Base-by-base conservation (phyloP, 2,329 filamentous ascomycete genomes). In the Trichophyton mentagrophytes region DNA sequence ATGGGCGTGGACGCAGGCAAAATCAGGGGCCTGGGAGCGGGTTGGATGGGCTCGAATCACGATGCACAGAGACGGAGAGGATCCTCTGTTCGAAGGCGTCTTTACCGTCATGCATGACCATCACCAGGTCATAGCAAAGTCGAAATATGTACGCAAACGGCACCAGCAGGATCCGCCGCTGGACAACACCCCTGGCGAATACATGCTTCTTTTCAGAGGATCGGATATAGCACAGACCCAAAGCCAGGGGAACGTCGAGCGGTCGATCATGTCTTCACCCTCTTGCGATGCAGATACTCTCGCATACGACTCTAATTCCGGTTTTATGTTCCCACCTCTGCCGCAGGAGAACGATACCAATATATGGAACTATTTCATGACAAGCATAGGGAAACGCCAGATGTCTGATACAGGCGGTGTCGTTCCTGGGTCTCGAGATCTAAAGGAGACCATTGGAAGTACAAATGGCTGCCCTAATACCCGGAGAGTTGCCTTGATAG, bases 171-270 rank as follows among this genome's bases (percentile, higher is more conserved):
- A 99, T 71, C 89, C 90, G 1, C 77, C 81, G 27, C 71, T 89
- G 13, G 72, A 76, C 36, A 70, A 78, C 33, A 73, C 77, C 53
- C 79, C 77, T 3, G 81, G 85, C 36, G 88, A 95, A 63, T 87
- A 83, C 69, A 93, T 99, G 91, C 80, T 96, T 40, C 81, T 96
- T 0, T 97, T 89, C 81, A 84, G 91, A 65, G 91, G 97, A 70
- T 95, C 90, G 30, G 93, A 99, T 72, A 84, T 96, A 38, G 33
- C 33, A 69, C 47, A 61, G 15, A 57, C 57, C n/a, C 81, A 82
- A 8, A 59, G 53, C 17, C 81, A 82, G 60, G 74, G 77, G 22
- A 86, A 92, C 64, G 73, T 93, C 66, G 88, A 84, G 74, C 82
- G 88, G 64, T 78, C 77, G 60, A 62, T 75, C 7, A 67, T 70